Evolutionary conservation across 768 basidiomycete species (phyloP).

Genomic region (Podaxis rugospora): DNA sequence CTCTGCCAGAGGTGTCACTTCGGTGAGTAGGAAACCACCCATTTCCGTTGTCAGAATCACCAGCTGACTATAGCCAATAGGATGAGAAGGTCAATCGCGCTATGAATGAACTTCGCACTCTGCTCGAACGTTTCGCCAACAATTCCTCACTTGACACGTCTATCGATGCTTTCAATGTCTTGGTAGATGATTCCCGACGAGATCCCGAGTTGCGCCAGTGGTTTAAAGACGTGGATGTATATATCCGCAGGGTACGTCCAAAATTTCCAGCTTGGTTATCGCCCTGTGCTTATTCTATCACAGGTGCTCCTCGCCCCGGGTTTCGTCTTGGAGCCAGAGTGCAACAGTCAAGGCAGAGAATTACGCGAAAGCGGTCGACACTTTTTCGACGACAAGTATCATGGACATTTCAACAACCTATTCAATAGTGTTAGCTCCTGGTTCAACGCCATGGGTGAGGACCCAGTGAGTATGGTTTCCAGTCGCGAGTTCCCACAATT

Average conservation of each 20-base stretch:
- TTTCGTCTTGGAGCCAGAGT: conserved; percentile 79
- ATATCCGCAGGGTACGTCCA: conserved; percentile 54
- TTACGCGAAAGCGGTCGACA: conserved; percentile 67
- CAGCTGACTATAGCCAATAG: conserved; percentile 18
- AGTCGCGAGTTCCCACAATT: neutral
- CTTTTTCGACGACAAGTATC: conserved; percentile 71
- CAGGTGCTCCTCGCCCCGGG: conserved; percentile 76
- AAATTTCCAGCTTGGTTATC: neutral
- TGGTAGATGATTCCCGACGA: conserved; percentile 69
- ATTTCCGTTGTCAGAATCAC: neutral
- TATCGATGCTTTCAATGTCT: conserved; percentile 61
- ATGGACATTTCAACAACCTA: conserved; percentile 74
- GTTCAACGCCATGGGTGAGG: conserved; percentile 82
- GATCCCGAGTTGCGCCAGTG: conserved; percentile 75
- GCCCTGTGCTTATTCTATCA: neutral
- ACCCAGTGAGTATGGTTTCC: conserved; percentile 45
- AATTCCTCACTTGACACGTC: conserved; percentile 61
- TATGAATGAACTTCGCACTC: conserved; percentile 61
- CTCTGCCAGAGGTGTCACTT: conserved; percentile 17
- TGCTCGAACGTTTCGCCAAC: conserved; percentile 91
- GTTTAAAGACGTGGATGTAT: conserved; percentile 61
- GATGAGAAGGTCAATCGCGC: conserved; percentile 56
- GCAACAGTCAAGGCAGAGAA: conserved; percentile 55
- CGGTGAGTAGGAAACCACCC: conserved; percentile 18
- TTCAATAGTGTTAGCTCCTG: conserved; percentile 70